phyloP scores from a whole-genome alignment of 2,329 filamentous ascomycete genomes.

The Onygenales sp. region DNA sequence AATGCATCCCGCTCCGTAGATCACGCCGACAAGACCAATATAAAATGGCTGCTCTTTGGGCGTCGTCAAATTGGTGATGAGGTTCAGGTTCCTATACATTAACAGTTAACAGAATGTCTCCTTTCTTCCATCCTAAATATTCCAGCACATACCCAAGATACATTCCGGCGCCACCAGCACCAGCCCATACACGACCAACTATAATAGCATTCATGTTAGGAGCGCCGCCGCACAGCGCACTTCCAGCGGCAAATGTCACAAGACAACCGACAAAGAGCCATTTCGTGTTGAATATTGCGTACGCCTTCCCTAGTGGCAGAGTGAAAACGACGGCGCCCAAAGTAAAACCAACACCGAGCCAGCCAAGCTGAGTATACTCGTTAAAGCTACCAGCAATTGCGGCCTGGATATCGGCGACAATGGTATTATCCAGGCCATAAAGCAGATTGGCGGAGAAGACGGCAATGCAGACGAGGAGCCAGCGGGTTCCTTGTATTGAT shows the following conservation, averaged over 20 bases:
- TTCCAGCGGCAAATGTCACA: constrained; percentile 22
- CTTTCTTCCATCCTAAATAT: no score
- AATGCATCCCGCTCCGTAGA: constrained; percentile 27
- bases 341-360: constrained; percentile 34
- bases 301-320: constrained; percentile 29
- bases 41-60: constrained; percentile 21
- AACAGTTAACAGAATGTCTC: no score
- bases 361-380: constrained; percentile 30
- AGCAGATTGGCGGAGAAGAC: constrained; percentile 30
- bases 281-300: constrained; percentile 38
- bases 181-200: constrained; percentile 27
- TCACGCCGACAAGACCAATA: constrained; percentile 23
- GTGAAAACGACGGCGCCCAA: constrained; percentile 34
- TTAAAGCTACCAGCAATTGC: constrained; percentile 31
- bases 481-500: constrained; percentile 3
- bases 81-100: constrained; percentile 15
- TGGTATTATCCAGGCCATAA: constrained; percentile 36
- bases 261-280: constrained; percentile 26
- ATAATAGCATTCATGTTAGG: constrained; percentile 40
- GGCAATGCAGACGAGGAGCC: constrained; percentile 15
- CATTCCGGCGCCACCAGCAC: constrained; percentile 24
- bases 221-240: constrained; percentile 35
- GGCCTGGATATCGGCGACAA: constrained; percentile 40
- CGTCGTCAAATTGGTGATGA: constrained; percentile 16
- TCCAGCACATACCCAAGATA: constrained; percentile 17